Percentiles rank a stretch among this genome's conserved stretches.
These are phyloP conservation scores for Trichosporon ovoides DNA, from an alignment of 1,284 basidiomycete species.

Conservation along the genomic window DNA sequence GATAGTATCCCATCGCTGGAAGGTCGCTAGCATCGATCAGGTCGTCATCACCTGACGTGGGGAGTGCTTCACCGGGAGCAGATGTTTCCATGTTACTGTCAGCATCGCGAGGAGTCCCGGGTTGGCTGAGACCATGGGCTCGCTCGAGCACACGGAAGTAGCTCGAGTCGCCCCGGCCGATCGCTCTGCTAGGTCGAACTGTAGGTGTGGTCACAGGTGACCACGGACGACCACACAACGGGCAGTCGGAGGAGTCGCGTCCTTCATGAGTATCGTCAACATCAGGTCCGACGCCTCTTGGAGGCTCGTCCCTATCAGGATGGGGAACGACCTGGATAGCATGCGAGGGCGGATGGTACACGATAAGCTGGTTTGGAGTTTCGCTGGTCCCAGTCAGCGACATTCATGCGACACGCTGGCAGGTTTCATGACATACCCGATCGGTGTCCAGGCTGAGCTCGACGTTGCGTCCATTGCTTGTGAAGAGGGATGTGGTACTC, in stretches of 20 bases:
- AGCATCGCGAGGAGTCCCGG: constrained; percentile 27
- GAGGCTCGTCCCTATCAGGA: background rate
- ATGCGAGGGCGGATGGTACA: constrained; percentile 81
- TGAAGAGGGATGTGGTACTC: no score
- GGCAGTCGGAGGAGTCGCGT: constrained; percentile 19
- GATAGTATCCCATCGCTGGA: constrained; percentile 52
- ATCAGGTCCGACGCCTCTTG: background rate
- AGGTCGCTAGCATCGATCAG: constrained; percentile 21
- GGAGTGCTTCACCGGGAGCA: background rate
- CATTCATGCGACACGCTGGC: background rate
- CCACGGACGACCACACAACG: constrained; percentile 34
- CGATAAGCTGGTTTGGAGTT: constrained; percentile 74
- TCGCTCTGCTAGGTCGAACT: background rate
- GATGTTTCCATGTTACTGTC: background rate
- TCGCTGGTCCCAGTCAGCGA: constrained; percentile 27
- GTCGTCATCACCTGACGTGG: constrained; percentile 9
- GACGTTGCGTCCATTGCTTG: background rate
- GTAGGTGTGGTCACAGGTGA: background rate
- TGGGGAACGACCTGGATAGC: constrained; percentile 60
- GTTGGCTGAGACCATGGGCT: constrained; percentile 41
- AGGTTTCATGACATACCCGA: constrained; percentile 18
- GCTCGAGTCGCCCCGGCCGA: background rate
- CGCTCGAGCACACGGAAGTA: constrained; percentile 45
- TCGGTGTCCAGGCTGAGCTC: constrained; percentile 24
- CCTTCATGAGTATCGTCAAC: background rate